phyloP scores from a whole-genome alignment of 371 early-diverging fungal species.

The Mortierella sp. region DNA sequence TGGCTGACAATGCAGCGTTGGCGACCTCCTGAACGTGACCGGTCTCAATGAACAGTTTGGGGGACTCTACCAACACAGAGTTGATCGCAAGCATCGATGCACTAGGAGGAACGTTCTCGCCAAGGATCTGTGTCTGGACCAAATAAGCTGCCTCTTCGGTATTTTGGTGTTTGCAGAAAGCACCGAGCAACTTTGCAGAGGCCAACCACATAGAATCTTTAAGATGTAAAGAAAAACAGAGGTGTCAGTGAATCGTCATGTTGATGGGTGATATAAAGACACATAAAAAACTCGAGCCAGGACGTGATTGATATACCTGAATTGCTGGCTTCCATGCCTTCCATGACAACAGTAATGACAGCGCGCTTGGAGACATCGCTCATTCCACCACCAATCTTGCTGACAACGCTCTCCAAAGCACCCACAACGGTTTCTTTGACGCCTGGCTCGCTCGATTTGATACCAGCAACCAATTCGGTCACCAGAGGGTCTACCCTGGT shows the following conservation, averaged over 20 bases:
- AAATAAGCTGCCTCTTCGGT: conserved; percentile 56
- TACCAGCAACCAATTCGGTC: conserved; percentile 81
- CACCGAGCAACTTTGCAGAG: conserved; percentile 63
- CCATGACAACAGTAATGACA: conserved; percentile 60
- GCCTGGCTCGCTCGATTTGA: conserved; percentile 65
- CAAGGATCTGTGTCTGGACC: conserved; percentile 56
- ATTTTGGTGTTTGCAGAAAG: conserved; percentile 60
- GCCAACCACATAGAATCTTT: conserved; percentile 55
- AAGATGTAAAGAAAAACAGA: neutral
- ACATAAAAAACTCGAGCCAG: too few relatives aligned
- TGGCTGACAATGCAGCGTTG: conserved; percentile 33
- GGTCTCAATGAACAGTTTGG: conserved; percentile 58
- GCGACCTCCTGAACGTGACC: conserved; percentile 46
- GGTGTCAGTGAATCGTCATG: neutral
- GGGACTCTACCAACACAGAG: conserved; percentile 60
- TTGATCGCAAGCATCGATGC: conserved; percentile 62
- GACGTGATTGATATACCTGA: too few relatives aligned
- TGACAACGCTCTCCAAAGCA: conserved; percentile 69
- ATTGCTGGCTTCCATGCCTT: conserved; percentile 57
- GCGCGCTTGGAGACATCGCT: conserved; percentile 70
- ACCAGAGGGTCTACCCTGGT: conserved; percentile 89
- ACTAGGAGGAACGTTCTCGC: conserved; percentile 50
- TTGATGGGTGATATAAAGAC: too few relatives aligned
- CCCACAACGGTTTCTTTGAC: conserved; percentile 76
- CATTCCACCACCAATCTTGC: conserved; percentile 65